Evolutionary conservation across 495 filamentous ascomycete species (phyloP).

Genomic region (Amphirosellinia nigrospora): DNA sequence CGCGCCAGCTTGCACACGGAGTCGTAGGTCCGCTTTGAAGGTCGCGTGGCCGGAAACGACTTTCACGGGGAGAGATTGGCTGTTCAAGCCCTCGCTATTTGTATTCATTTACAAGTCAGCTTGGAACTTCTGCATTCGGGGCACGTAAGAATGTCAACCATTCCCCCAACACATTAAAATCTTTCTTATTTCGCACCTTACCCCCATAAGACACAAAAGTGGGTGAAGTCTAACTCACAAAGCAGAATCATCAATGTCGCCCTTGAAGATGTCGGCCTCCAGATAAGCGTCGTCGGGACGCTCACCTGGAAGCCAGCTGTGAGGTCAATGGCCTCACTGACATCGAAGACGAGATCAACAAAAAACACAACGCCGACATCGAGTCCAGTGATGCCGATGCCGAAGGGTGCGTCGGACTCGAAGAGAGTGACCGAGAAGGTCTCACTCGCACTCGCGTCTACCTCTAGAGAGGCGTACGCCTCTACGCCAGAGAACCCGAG

Average conservation of each 20-base stretch:
- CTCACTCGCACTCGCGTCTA: constrained; percentile 24
- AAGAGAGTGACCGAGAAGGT: constrained; percentile 35
- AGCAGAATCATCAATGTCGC: constrained; percentile 37
- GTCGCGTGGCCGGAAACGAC: constrained; percentile 36
- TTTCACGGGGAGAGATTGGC: constrained; percentile 38
- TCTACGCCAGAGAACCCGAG: constrained; percentile 32
- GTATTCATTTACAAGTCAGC: background rate
- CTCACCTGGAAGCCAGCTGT: constrained; percentile 42
- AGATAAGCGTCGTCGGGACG: constrained; percentile 39
- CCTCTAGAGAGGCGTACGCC: constrained; percentile 32
- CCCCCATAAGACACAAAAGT: background rate
- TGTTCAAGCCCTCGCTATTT: constrained; percentile 36
- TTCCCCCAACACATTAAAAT: background rate
- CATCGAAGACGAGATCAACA: constrained; percentile 43
- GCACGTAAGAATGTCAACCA: background rate
- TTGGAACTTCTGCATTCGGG: background rate
- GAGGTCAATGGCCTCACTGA: constrained; percentile 40
- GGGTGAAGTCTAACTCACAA: constrained; percentile 33
- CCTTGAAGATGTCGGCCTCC: constrained; percentile 38
- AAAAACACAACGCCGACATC: constrained; percentile 39
- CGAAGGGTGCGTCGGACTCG: constrained; percentile 31
- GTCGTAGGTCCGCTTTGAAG: constrained; percentile 42
- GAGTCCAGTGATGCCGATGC: constrained; percentile 33
- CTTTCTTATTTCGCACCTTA: background rate
- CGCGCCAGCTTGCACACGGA: constrained; percentile 42